phyloP scores from a whole-genome alignment of 2,329 filamentous ascomycete genomes.

The Sarocladium strictum region DNA sequence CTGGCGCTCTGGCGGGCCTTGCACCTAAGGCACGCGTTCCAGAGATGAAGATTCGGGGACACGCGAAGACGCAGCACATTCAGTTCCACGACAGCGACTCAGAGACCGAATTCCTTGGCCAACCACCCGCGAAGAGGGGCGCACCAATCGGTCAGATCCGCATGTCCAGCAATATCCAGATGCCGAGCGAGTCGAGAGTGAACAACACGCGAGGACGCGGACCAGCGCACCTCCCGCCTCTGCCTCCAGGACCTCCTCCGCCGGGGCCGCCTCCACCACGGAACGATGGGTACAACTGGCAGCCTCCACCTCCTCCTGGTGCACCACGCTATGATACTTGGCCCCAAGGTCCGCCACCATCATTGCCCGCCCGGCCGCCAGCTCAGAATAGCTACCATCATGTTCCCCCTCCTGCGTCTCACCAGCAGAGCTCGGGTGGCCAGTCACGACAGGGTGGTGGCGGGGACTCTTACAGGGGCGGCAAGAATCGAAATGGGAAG shows the following conservation, averaged over 20 bases:
- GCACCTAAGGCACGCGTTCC: constrained; percentile 13
- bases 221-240: constrained; percentile 25
- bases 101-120: constrained; percentile 36
- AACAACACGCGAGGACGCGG: constrained; percentile 12
- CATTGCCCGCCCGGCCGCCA: constrained; percentile 3
- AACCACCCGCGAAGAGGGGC: constrained; percentile 23
- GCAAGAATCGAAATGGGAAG: neutral
- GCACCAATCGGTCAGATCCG: constrained; percentile 28
- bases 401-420: constrained; percentile 1
- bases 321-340: constrained; percentile 13
- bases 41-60: constrained; percentile 28
- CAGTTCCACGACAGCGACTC: constrained; percentile 43
- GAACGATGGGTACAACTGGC: constrained; percentile 12
- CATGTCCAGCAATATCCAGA: constrained; percentile 34
- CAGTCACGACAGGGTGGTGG: constrained; percentile 1
- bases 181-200: constrained; percentile 18
- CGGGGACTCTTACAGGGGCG: neutral
- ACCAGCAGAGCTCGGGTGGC: neutral
- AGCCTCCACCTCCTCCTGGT: constrained; percentile 18
- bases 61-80: constrained; percentile 26
- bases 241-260: constrained; percentile 33
- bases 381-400: constrained; percentile 4
- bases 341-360: constrained; percentile 13
- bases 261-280: constrained; percentile 18
- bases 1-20: neutral